Percentiles rank a stretch among this genome's conserved stretches.
phyloP scores from a whole-genome alignment of 1,139 yeast species.

The Sugiyamaella grinbergsii region DNA sequence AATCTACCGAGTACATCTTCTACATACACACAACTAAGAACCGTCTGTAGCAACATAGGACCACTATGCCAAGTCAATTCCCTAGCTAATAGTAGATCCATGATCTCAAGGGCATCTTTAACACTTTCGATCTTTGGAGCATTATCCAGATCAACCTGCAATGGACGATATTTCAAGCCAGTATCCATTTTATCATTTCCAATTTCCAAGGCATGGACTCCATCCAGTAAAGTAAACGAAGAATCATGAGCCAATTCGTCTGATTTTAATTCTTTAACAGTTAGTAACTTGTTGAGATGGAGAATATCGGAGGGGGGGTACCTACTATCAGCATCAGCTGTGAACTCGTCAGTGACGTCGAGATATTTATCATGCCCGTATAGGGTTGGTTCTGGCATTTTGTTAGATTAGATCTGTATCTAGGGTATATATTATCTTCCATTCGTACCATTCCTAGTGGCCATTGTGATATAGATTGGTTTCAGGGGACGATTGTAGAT shows the following conservation, averaged over 20 bases:
- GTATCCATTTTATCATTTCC: conserved; percentile 46
- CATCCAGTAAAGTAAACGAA: conserved; percentile 38
- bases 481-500: no score
- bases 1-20: conserved; percentile 37
- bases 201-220: conserved; percentile 46
- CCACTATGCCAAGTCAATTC: conserved; percentile 47
- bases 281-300: conserved; percentile 5
- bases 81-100: conserved; percentile 39
- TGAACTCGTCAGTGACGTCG: conserved; percentile 37
- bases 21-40: conserved; percentile 42
- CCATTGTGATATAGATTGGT: background rate
- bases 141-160: conserved; percentile 34
- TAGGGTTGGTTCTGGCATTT: conserved; percentile 19
- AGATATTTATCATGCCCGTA: conserved; percentile 33
- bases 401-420: background rate
- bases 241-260: conserved; percentile 39
- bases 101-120: conserved; percentile 32
- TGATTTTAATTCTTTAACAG: conserved; percentile 28
- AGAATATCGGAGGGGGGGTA: conserved; percentile 1
- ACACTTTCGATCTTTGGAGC: conserved; percentile 34
- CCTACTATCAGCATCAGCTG: conserved; percentile 22
- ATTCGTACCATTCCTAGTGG: background rate
- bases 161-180: conserved; percentile 39
- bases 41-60: conserved; percentile 42
- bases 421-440: no score